phyloP scores from a whole-genome alignment of 78 protist genomes.

The Cavenderia fasciculata region DNA sequence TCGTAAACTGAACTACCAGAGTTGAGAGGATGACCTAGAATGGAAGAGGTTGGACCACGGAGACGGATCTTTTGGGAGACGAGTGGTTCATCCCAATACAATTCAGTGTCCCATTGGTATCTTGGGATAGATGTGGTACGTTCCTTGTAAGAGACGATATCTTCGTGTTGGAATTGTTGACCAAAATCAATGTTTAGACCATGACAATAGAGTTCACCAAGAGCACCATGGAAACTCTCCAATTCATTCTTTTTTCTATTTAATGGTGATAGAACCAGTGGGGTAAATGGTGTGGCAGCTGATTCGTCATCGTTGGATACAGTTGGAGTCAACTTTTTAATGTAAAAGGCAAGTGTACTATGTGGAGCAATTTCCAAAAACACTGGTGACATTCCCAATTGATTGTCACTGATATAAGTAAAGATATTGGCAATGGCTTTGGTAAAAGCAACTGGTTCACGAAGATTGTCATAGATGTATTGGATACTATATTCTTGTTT shows the following conservation, averaged over 20 bases:
- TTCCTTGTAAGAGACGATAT: neutral
- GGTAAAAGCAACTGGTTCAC: constrained; percentile 34
- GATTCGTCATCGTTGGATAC: neutral
- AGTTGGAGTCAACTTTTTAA: constrained; percentile 20
- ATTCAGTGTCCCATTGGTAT: constrained; percentile 61
- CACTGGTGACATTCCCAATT: neutral
- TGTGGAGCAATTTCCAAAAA: constrained; percentile 75
- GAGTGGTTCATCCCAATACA: constrained; percentile 41
- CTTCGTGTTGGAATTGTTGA: neutral
- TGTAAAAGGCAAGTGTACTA: constrained; percentile 51
- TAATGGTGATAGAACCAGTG: constrained; percentile 22
- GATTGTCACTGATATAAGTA: neutral
- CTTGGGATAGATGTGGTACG: constrained; percentile 22
- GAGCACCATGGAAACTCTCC: neutral
- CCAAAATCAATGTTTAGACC: constrained; percentile 51
- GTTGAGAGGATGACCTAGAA: constrained; percentile 5
- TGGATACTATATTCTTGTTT: constrained; percentile 23
- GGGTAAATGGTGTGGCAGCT: neutral
- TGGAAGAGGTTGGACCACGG: constrained; percentile 30
- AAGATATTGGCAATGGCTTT: constrained; percentile 24
- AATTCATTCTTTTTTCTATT: constrained; percentile 30
- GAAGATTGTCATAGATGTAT: constrained; percentile 48
- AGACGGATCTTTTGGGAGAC: constrained; percentile 6
- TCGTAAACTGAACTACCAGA: constrained; percentile 8
- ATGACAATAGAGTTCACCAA: constrained; percentile 17